A percentile compares a stretch with the other conserved stretches of the same genome.
Conservation (phyloP, 75 land plant species). For the Adiantum capillusveneris region DNA sequence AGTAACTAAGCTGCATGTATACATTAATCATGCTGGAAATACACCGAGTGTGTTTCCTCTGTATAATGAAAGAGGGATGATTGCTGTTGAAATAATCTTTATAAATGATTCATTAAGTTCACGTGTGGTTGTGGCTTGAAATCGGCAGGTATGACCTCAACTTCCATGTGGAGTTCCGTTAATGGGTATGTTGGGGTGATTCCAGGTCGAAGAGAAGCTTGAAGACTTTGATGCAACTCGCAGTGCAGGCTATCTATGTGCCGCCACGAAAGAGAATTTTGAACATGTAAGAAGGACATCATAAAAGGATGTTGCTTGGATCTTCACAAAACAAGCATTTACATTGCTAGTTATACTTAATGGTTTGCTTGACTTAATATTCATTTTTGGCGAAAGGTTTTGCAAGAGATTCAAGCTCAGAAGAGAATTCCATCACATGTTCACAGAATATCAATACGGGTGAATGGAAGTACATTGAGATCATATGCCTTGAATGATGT, state of each 20-base stretch:
- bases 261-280: constrained; percentile 66
- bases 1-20: no score
- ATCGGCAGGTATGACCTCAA: no score
- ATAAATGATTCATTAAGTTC: no score
- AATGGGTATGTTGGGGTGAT: no score
- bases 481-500: constrained; percentile 78
- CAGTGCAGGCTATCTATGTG: constrained; percentile 93
- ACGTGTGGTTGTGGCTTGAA: no score
- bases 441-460: constrained; percentile 48
- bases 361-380: no score
- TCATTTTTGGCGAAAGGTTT: constrained; percentile 41
- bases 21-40: no score
- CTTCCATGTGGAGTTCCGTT: no score
- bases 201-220: constrained; percentile 57
- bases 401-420: constrained; percentile 64
- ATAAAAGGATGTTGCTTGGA: not conserved
- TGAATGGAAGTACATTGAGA: constrained; percentile 40
- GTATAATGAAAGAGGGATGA: no score
- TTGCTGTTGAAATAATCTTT: no score
- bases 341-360: not conserved
- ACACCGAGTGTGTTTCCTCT: no score
- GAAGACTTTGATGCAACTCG: constrained; percentile 85
- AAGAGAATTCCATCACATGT: constrained; percentile 36
- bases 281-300: constrained; percentile 78
- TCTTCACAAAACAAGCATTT: not conserved